Base-by-base conservation (phyloP, 305 asterid species). In the Nicotiana rustica region DNA sequence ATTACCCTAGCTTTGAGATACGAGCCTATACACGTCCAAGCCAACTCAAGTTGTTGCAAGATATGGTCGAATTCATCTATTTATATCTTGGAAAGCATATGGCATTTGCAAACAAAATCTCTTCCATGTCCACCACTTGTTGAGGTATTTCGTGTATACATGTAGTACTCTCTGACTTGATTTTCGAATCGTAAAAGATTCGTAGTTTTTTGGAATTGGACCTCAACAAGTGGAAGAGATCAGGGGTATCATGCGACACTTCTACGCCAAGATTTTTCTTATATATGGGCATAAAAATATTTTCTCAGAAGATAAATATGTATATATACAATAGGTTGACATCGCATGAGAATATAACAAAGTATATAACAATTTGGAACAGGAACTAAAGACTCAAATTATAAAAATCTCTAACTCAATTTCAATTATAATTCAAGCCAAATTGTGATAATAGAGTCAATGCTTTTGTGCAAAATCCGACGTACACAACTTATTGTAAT, bases 1-100 rank as follows among this genome's bases (percentile, higher is more conserved):
- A 41, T 49, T 73, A 73, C 41, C 79, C 79, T 73, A 49, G 62
- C 41, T 73, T 49, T 10, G 2, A 47, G 17, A 73, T 12, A 73
- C 49, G 62, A 49, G 25, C 19, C 44, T 73, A 31, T 71, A 3
- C 55, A 71, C 61, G 61, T 71, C 47, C n/a, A 71, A 70, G 59
- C 18, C 12, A 70, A 44, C 36, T 71, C 19, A 5, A 71, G 21
- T 47, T 71, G 19, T 13, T 73, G 62, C 38, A 47, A 73, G 41
- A 47, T 73, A 73, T 73, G 79, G 35, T 47, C 0, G 41, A 71
- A 21, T 71, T 47, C 62, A 12, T 17, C 62, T 47, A 71, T 47
- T 47, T 73, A 73, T 73, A 73, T 2, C 19, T 21, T 73, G 61
- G 38, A 49, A 73, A 21, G 2, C 41, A 1, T 47, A 73, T 73